A percentile compares a stretch with the other conserved stretches of the same genome.
phyloP scores from a whole-genome alignment of 1,284 basidiomycete species.

The Ceratobasidium sp. region DNA sequence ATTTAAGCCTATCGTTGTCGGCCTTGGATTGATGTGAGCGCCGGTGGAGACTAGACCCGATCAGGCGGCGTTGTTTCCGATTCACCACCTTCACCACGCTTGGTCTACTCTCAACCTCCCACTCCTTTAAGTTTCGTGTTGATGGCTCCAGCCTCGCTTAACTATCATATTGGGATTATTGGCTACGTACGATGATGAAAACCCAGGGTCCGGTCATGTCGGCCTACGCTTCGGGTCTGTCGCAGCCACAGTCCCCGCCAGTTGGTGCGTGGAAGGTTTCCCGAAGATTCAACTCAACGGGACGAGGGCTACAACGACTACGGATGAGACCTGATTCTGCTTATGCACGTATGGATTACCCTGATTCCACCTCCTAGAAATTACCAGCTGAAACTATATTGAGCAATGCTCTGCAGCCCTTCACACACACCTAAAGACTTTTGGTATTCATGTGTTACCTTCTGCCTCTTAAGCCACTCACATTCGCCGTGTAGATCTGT shows the following conservation, averaged over 20 bases:
- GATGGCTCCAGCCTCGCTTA: not conserved
- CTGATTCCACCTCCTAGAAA: not conserved
- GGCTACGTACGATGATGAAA: conserved; percentile 15
- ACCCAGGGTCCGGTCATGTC: conserved; percentile 34
- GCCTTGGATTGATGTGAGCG: not conserved
- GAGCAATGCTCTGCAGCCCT: too few relatives aligned
- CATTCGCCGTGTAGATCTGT: too few relatives aligned
- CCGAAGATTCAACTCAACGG: conserved; percentile 57
- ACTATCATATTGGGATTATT: not conserved
- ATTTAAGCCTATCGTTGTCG: conserved; percentile 8
- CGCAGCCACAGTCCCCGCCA: conserved; percentile 17
- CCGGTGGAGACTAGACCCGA: not conserved
- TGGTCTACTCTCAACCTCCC: not conserved
- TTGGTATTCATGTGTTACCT: too few relatives aligned
- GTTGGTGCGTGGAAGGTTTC: conserved; percentile 30
- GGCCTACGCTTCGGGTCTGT: conserved; percentile 18
- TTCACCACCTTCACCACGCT: not conserved
- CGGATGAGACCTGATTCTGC: conserved; percentile 73
- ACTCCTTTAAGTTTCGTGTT: too few relatives aligned
- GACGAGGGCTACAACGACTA: conserved; percentile 71
- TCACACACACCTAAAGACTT: too few relatives aligned
- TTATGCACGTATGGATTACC: conserved; percentile 59
- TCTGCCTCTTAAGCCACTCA: too few relatives aligned
- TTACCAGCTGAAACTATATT: too few relatives aligned
- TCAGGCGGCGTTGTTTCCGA: not conserved